These are phyloP conservation scores for Komagataella phaffii DNA, from an alignment of 805 yeast genomes.

Conservation along the genomic window DNA sequence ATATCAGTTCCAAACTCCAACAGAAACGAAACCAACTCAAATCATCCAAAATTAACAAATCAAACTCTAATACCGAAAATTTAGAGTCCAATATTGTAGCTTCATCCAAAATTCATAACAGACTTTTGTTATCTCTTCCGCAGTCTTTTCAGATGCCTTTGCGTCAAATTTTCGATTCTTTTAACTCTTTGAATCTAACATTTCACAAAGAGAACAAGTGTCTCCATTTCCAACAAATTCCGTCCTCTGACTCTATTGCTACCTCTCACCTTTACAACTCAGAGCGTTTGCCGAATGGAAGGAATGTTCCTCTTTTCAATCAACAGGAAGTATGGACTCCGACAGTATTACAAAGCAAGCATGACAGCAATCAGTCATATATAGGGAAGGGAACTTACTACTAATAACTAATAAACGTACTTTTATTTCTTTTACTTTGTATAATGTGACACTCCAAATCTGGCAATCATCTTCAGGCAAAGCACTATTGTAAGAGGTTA, in stretches of 20 bases:
- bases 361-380: not conserved
- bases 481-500: not conserved
- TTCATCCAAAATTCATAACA: not conserved
- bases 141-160: not conserved
- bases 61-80: not conserved
- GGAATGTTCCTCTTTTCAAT: constrained; percentile 1
- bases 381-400: not conserved
- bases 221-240: constrained; percentile 1
- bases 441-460: not conserved
- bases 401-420: not conserved
- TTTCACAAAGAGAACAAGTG: constrained; percentile 3
- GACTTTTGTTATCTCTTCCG: not conserved
- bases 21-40: not conserved
- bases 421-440: not conserved
- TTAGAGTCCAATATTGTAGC: not conserved
- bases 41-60: not conserved
- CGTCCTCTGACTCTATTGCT: not conserved
- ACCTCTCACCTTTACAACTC: constrained; percentile 1
- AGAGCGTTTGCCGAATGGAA: constrained; percentile 2
- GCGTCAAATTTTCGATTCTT: not conserved
- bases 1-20: constrained; percentile 4
- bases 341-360: not conserved
- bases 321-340: not conserved
- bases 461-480: not conserved
- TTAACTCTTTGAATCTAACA: constrained; percentile 1